These are phyloP conservation scores for Kockovaella imperatae DNA, from an alignment of 768 basidiomycete genomes.

Conservation along the genomic window DNA sequence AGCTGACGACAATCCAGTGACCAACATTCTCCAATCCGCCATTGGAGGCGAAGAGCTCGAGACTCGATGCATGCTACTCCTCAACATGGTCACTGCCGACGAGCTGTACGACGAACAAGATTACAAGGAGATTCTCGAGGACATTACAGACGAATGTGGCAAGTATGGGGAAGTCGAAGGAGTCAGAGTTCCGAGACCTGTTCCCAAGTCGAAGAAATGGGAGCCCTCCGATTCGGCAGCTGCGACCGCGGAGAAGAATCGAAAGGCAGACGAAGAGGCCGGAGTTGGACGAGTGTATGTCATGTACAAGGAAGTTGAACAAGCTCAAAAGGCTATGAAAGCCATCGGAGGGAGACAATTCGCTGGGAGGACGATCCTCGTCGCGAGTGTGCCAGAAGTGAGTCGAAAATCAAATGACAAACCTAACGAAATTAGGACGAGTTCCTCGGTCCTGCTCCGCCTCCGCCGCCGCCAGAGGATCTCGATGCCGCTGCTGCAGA, in stretches of 20 bases:
- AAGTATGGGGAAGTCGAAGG: slow-evolving; percentile 41
- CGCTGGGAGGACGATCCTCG: slow-evolving; percentile 44
- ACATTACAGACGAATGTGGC: slow-evolving; percentile 57
- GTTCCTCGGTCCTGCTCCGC: slow-evolving; percentile 37
- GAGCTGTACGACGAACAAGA: slow-evolving; percentile 85
- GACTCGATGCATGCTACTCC: slow-evolving; percentile 85
- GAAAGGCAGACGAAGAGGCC: slow-evolving; percentile 56
- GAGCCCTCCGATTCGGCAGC: slow-evolving; percentile 55
- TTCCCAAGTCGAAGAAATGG: slow-evolving; percentile 61
- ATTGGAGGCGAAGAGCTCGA: slow-evolving; percentile 53
- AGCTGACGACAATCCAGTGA: slow-evolving; percentile 9
- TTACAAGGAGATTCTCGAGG: slow-evolving; percentile 88
- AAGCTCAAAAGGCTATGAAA: slow-evolving; percentile 67
- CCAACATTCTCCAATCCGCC: slow-evolving; percentile 34
- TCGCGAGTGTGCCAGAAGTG: slow-evolving; percentile 42
- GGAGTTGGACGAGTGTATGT: slow-evolving; percentile 97
- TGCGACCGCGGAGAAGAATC: slow-evolving; percentile 55
- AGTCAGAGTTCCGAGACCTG: slow-evolving; percentile 35
- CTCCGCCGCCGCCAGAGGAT: slow-evolving; percentile 35
- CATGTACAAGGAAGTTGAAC: slow-evolving; percentile 60
- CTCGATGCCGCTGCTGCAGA: slow-evolving; percentile 40
- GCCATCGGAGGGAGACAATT: slow-evolving; percentile 67
- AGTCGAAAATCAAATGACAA: slow-evolving; percentile 5
- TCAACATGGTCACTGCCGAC: slow-evolving; percentile 96
- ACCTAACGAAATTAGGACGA: slow-evolving; percentile 29